These are phyloP conservation scores for Metschnikowia shivogae DNA, from an alignment of 805 yeast species.

Conservation along the genomic window DNA sequence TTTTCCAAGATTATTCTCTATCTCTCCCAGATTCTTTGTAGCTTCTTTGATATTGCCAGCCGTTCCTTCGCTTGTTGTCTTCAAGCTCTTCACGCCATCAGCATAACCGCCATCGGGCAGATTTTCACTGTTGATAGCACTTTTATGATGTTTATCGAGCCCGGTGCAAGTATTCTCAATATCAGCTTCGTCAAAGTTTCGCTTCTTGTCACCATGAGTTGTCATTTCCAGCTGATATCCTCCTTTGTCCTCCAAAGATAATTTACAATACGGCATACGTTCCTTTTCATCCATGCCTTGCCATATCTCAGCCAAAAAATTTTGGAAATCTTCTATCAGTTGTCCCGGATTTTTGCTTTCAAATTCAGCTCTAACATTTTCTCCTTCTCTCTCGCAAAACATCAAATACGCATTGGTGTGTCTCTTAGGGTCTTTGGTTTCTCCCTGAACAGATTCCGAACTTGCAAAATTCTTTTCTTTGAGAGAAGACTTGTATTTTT, in stretches of 20 bases:
- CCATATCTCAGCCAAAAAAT: conserved; percentile 84
- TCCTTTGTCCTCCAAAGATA: conserved; percentile 73
- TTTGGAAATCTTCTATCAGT: conserved; percentile 57
- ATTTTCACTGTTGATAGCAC: no score
- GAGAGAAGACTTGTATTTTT: conserved; percentile 1
- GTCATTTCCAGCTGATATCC: conserved; percentile 74
- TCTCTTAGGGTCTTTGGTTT: conserved; percentile 68
- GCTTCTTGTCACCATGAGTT: conserved; percentile 33
- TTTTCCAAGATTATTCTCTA: neutral
- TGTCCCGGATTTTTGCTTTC: conserved; percentile 49
- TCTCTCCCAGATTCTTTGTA: neutral
- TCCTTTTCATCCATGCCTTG: conserved; percentile 64
- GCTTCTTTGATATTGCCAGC: neutral
- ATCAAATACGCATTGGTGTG: conserved; percentile 88
- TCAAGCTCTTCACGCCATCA: neutral
- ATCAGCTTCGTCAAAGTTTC: conserved; percentile 6
- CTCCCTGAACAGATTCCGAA: neutral
- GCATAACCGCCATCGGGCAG: no score
- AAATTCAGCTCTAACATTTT: conserved; percentile 55
- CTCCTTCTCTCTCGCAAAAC: conserved; percentile 85
- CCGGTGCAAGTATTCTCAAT: neutral
- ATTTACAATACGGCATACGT: conserved; percentile 66
- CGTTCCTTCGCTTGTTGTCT: neutral
- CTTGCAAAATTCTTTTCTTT: conserved; percentile 19
- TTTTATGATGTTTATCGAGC: neutral